Evolutionary conservation across 2,329 filamentous ascomycete genomes (phyloP), one percentile per base, ranked within the genome.

Genomic region (Tolypocladium pustulatum): DNA sequence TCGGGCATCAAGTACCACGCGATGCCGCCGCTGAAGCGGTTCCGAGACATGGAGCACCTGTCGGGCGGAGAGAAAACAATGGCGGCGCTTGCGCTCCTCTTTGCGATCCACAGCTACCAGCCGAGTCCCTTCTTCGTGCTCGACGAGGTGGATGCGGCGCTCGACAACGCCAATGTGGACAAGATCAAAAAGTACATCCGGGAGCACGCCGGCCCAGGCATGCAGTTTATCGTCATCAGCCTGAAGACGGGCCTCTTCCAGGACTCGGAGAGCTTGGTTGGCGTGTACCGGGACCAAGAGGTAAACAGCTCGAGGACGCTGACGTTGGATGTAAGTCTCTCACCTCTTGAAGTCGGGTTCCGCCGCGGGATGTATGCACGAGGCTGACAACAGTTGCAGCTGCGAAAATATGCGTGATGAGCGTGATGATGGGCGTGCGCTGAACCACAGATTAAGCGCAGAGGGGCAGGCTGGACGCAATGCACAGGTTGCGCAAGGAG

Each of bases 41-140:
- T 99, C 83, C 85, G 94, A 66, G 95, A 99, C 72, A 99, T 99
- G 94, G 94, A 99, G 73, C 94, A 97, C 71, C 79, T 99, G 12
- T 96, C 91, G 1, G 94, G 94, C 67, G 94, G 94, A 58, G 94
- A 99, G 76, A 99, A 99, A 80, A 99, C 94, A 0, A 99, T 99
- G 87, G 94, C 94, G 1, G 94, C 94, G 17, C 79, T 99, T 43
- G 94, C 94, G n/a, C 81, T 99, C 46, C 82, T 99, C 5, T 99
- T 99, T 71, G 94, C 94, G 27, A 92, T 99, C 59, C 94, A 99
- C 77, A 92, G 88, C 60, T 99, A 93, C 77, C 92, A 97, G 71
- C 93, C 94, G 0, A 90, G 85, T 61, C 94, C 95, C 0, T 99
- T 99, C 78, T 99, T 99, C 72, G 94, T 99, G 38, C 84, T 99